These are phyloP conservation scores for Fusarium pseudonygamai DNA, from an alignment of 2,329 filamentous ascomycete genomes.

Conservation along the genomic window DNA sequence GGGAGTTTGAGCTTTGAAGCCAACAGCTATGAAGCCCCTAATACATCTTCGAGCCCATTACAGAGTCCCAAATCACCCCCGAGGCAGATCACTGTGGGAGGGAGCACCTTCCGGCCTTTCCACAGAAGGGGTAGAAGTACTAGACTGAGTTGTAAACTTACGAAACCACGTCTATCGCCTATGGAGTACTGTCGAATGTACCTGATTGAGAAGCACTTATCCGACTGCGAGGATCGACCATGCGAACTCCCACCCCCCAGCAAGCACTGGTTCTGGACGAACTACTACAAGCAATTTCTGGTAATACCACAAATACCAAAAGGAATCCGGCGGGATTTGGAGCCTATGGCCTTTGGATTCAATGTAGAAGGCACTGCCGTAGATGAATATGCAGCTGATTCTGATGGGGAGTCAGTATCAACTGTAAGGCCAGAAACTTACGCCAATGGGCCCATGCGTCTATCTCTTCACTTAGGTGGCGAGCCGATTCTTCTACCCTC, in stretches of 20 bases:
- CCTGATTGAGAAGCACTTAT: conserved; percentile 46
- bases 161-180: conserved; percentile 48
- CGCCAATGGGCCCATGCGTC: conserved; percentile 38
- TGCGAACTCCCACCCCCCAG: conserved; percentile 46
- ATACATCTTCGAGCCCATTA: neutral
- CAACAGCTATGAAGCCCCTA: neutral
- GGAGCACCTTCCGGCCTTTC: neutral
- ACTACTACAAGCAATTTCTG: conserved; percentile 49
- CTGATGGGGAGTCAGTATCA: conserved; percentile 36
- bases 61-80: neutral
- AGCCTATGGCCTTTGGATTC: neutral
- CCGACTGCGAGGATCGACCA: conserved; percentile 38
- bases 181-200: conserved; percentile 53
- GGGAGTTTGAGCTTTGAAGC: neutral
- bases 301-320: conserved; percentile 49
- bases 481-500: conserved; percentile 39
- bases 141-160: conserved; percentile 23
- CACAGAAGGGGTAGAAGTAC: neutral
- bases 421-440: conserved; percentile 18
- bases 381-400: neutral
- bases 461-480: conserved; percentile 47
- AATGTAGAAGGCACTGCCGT: neutral
- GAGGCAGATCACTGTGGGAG: neutral
- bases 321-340: conserved; percentile 35
- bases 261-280: conserved; percentile 49